phyloP scores from a whole-genome alignment of 257 asterid species.

The Capsicum pubescens region DNA sequence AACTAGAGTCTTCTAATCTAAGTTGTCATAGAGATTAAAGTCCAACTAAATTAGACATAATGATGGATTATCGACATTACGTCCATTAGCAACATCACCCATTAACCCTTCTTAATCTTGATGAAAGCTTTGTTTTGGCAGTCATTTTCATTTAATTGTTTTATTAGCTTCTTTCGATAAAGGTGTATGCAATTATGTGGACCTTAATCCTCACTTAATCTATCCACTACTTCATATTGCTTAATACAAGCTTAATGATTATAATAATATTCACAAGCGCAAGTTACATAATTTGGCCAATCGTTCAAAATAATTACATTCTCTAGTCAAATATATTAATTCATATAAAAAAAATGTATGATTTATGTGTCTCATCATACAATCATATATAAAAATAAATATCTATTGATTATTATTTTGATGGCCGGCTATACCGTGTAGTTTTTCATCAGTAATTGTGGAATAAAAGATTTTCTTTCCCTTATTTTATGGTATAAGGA shows the following conservation, averaged over 20 bases:
- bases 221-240: slow-evolving; percentile 16
- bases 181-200: slow-evolving; percentile 28
- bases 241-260: neutral
- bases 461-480: neutral
- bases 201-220: neutral
- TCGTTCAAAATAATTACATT: no score
- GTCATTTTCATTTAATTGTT: slow-evolving; percentile 27
- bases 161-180: neutral
- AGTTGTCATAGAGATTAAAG: slow-evolving; percentile 7
- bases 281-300: no score
- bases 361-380: no score
- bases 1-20: slow-evolving; percentile 17
- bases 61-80: slow-evolving; percentile 35
- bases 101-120: slow-evolving; percentile 36
- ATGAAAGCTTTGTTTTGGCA: slow-evolving; percentile 17
- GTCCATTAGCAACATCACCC: slow-evolving; percentile 31
- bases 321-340: no score
- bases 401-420: no score
- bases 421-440: no score
- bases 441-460: neutral
- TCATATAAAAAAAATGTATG: no score
- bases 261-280: neutral
- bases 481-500: neutral
- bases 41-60: slow-evolving; percentile 33
- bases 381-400: no score